Evolutionary conservation across 2,329 filamentous ascomycete genomes (phyloP).

Genomic region (Fusarium floridanum): DNA sequence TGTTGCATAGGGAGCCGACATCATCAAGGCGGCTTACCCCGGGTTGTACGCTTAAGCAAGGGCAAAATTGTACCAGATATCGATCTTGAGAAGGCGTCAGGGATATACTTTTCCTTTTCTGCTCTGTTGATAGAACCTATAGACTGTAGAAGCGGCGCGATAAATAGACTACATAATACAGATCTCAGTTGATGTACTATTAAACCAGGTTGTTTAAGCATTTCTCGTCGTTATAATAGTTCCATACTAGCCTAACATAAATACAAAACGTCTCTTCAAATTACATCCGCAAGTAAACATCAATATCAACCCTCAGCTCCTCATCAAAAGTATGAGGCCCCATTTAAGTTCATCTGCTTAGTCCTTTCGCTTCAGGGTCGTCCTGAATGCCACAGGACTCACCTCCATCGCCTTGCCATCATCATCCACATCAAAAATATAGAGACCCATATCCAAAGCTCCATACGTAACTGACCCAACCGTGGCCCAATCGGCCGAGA

Average conservation of each 20-base stretch:
- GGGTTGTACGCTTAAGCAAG: background rate
- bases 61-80: background rate
- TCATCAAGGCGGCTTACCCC: background rate
- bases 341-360: background rate
- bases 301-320: background rate
- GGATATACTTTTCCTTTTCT: background rate
- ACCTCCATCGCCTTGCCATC: background rate
- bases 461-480: background rate
- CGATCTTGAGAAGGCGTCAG: background rate
- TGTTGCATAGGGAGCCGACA: background rate
- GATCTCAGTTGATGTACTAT: background rate
- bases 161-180: background rate
- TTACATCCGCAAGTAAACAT: background rate
- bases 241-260: background rate
- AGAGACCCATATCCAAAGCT: background rate
- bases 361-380: background rate
- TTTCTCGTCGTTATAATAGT: background rate
- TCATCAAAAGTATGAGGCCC: background rate
- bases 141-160: background rate
- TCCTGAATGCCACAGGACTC: conserved; percentile 1
- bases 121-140: background rate
- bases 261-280: background rate
- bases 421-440: conserved; percentile 4
- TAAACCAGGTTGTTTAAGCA: background rate
- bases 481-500: background rate